Evolutionary conservation across 345 rosid genomes (phyloP), one percentile per base, ranked within the genome.

Genomic region (Sisymbrium irio): DNA sequence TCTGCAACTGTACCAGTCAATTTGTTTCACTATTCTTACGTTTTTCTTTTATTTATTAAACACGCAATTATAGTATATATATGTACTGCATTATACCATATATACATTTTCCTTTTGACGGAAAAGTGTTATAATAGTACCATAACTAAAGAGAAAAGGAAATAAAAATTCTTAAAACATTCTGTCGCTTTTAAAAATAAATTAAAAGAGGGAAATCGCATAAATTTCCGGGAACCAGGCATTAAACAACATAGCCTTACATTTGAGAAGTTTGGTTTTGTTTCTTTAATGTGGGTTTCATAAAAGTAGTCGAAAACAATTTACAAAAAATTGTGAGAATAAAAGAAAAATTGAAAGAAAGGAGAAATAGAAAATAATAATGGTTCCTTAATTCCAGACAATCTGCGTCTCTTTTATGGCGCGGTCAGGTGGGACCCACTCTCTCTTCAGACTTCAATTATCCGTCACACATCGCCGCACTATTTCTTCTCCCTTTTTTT

Each of bases 341-440:
- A 47, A 47, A 49, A 32, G 4, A 15, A 68, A 37, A 55, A 59
- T 0, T n/a, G 15, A 15, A 50, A 22, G 9, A 45, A 45, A 46
- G n/a, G 5, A 59, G 13, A 50, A 62, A 50, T 62, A 32, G 53
- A 11, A 71, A 64, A 50, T 67, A 62, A 62, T 13, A 41, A 69
- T 71, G 72, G 80, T 70, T 69, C 65, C 76, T 77, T 77, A 70
- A 70, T 36, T 76, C 66, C 67, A 70, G 76, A 76, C 76, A 65
- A 77, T 56, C 51, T 55, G 70, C 65, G 41, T 68, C 68, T 69
- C 74, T 62, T 63, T 62, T 62, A 70, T 77, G 71, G 80, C 80
- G 58, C 35, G 78, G 19, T 59, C 67, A 20, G 78, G 69, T 53
- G n/a, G 77, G 56, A 13, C 72, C 67, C 30, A 1, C 28, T 60